Conservation (phyloP, 352 stramenopile genomes). For the Pythium folliculosum region DNA sequence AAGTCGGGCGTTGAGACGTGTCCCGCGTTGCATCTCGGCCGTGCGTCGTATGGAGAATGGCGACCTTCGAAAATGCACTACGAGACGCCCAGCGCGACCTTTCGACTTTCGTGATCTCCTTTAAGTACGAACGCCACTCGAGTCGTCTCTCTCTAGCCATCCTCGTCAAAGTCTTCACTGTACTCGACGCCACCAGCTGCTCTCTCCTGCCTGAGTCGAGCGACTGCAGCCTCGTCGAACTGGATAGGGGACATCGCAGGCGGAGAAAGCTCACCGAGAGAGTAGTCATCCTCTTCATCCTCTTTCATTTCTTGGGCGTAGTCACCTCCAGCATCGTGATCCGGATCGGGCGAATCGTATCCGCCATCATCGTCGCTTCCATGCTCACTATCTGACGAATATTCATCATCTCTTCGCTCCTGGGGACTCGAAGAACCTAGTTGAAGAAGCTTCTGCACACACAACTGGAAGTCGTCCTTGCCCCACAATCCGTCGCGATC, state of each 20-base stretch:
- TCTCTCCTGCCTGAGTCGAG: slow-evolving; percentile 10
- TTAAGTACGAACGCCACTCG: slow-evolving; percentile 11
- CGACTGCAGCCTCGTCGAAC: slow-evolving; percentile 10
- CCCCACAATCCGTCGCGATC: slow-evolving; percentile 60
- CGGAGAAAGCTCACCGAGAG: slow-evolving; percentile 21
- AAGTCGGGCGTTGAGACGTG: background rate
- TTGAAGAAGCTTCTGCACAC: slow-evolving; percentile 45
- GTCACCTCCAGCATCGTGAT: background rate
- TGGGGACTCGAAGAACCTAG: background rate
- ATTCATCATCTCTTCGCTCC: background rate
- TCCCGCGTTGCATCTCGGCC: background rate
- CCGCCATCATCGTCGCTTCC: slow-evolving; percentile 9
- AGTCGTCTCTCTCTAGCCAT: background rate
- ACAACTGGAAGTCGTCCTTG: slow-evolving; percentile 46
- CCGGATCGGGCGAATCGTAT: slow-evolving; percentile 9
- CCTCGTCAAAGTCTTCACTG: slow-evolving; percentile 63
- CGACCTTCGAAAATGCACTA: background rate
- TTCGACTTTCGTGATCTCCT: background rate
- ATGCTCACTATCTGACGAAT: background rate
- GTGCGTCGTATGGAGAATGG: background rate
- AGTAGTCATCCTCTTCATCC: slow-evolving; percentile 13
- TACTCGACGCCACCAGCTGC: slow-evolving; percentile 37
- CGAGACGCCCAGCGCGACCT: slow-evolving; percentile 7
- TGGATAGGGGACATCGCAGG: slow-evolving; percentile 22
- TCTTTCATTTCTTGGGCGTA: background rate